phyloP scores from a whole-genome alignment of 1,284 basidiomycete genomes.

The Tranzscheliella williamsii region DNA sequence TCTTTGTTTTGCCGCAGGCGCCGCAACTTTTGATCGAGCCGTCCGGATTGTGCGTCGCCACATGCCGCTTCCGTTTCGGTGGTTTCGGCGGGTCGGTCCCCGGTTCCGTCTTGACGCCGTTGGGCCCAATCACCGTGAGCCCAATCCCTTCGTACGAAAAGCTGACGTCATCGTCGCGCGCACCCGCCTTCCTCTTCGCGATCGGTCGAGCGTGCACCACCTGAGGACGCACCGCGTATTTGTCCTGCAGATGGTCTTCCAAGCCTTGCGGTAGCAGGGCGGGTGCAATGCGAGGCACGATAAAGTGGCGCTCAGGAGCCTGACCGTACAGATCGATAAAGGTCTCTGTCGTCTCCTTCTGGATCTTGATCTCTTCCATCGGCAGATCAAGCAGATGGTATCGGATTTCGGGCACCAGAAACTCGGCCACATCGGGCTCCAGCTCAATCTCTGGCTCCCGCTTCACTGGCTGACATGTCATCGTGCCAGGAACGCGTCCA shows the following conservation, averaged over 20 bases:
- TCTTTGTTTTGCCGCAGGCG: constrained; percentile 56
- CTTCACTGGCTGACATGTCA: constrained; percentile 43
- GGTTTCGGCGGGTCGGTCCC: constrained; percentile 23
- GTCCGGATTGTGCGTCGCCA: constrained; percentile 58
- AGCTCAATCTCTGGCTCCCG: constrained; percentile 40
- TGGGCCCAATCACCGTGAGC: constrained; percentile 18
- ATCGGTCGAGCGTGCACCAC: constrained; percentile 42
- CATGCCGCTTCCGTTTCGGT: constrained; percentile 56
- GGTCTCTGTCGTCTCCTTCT: constrained; percentile 36
- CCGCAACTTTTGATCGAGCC: constrained; percentile 57
- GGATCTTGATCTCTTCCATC: constrained; percentile 41
- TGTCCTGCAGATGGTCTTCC: constrained; percentile 52
- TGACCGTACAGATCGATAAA: constrained; percentile 35
- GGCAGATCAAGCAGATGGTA: constrained; percentile 39
- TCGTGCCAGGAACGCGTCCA: constrained; percentile 47
- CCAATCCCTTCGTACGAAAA: constrained; percentile 32
- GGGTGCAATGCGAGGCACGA: constrained; percentile 12
- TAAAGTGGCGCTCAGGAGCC: constrained; percentile 34
- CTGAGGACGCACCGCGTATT: constrained; percentile 47
- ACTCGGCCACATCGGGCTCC: constrained; percentile 42
- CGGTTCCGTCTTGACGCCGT: constrained; percentile 31
- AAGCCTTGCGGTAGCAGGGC: constrained; percentile 39
- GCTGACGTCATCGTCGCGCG: constrained; percentile 25
- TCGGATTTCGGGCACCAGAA: constrained; percentile 39
- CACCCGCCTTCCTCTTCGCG: constrained; percentile 52